Conservation (phyloP, 257 asterid species). For the Gynochthodes officinalis region DNA sequence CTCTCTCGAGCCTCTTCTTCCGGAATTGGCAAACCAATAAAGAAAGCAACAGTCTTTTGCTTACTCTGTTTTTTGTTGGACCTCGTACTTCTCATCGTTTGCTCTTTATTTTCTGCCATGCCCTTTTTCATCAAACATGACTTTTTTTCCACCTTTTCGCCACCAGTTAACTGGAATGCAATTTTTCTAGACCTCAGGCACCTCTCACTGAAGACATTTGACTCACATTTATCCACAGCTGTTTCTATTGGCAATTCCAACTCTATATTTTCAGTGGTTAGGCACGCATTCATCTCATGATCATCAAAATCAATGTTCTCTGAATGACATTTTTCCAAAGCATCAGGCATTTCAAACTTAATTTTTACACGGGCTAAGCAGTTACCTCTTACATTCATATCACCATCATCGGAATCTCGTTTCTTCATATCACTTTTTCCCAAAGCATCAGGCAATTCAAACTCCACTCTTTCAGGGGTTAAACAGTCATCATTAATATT, state of each 20-base stretch:
- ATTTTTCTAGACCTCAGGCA: slow-evolving; percentile 47
- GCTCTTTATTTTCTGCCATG: slow-evolving; percentile 10
- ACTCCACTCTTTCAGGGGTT: neutral
- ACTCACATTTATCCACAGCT: slow-evolving; percentile 17
- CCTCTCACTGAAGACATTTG: slow-evolving; percentile 31
- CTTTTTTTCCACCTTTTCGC: slow-evolving; percentile 15
- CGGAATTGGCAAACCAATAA: slow-evolving; percentile 67
- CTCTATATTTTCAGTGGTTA: slow-evolving; percentile 4
- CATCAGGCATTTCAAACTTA: neutral
- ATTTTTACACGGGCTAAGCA: neutral
- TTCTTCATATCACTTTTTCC: neutral
- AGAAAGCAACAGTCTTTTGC: slow-evolving; percentile 30
- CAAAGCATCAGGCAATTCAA: neutral
- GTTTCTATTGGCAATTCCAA: slow-evolving; percentile 2
- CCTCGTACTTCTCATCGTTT: slow-evolving; percentile 10
- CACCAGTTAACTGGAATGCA: slow-evolving; percentile 14
- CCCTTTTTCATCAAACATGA: slow-evolving; percentile 10
- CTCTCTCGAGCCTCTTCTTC: slow-evolving; percentile 62
- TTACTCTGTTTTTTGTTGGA: slow-evolving; percentile 9
- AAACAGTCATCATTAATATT: neutral
- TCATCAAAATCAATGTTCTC: neutral
- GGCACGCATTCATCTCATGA: slow-evolving; percentile 10
- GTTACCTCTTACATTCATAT: neutral
- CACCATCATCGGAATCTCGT: slow-evolving; percentile 15
- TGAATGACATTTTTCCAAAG: neutral